Evolutionary conservation across 2,329 filamentous ascomycete species (phyloP).

Genomic region (Pseudocercospora fijiensis): DNA sequence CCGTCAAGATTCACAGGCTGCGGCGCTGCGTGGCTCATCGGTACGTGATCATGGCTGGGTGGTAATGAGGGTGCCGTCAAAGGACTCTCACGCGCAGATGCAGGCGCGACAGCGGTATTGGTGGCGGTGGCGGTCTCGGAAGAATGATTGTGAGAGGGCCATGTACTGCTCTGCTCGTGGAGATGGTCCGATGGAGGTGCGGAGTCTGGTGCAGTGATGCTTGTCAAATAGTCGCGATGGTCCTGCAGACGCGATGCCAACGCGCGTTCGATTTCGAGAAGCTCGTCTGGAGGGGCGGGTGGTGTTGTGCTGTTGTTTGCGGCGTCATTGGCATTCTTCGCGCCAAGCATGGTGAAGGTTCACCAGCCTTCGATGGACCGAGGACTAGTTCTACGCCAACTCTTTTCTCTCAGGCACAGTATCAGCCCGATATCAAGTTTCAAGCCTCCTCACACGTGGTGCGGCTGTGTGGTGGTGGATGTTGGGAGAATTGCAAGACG

Average conservation of each 20-base stretch:
- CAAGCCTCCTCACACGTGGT: background rate
- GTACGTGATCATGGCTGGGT: constrained; percentile 1
- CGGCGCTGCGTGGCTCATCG: constrained; percentile 2
- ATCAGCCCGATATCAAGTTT: background rate
- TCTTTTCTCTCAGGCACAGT: background rate
- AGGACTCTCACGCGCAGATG: background rate
- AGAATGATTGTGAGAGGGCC: constrained; percentile 1
- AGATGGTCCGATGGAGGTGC: background rate
- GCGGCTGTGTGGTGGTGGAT: background rate
- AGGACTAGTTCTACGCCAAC: background rate
- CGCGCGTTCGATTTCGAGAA: constrained; percentile 20
- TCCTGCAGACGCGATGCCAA: constrained; percentile 22
- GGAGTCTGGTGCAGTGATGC: constrained; percentile 7
- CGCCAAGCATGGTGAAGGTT: background rate
- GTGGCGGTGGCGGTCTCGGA: constrained; percentile 14
- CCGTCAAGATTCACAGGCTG: constrained; percentile 14
- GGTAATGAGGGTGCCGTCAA: constrained; percentile 4
- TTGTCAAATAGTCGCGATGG: constrained; percentile 20
- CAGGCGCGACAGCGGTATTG: constrained; percentile 1
- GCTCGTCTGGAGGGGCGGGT: background rate
- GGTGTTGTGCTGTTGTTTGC: background rate
- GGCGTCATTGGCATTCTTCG: background rate
- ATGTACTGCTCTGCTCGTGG: background rate
- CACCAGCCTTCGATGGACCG: background rate
- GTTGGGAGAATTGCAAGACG: constrained; percentile 2